phyloP scores from a whole-genome alignment of 495 filamentous ascomycete genomes.

The Daldinia caldariorum region DNA sequence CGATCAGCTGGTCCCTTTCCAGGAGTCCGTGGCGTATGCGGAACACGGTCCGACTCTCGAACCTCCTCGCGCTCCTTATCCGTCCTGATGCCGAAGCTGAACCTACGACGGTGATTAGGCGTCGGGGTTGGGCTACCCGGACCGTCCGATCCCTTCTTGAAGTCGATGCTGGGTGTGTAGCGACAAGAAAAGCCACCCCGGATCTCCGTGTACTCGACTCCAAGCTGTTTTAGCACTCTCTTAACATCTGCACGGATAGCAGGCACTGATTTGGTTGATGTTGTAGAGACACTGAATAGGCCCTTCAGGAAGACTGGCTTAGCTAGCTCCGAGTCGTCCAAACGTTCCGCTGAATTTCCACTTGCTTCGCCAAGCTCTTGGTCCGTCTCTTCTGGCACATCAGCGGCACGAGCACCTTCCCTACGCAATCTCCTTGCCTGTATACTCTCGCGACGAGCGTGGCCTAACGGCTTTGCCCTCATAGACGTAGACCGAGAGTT shows the following conservation, averaged over 20 bases:
- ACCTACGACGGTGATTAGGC: conserved; percentile 74
- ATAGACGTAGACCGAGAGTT: conserved; percentile 66
- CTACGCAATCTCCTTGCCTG: conserved; percentile 76
- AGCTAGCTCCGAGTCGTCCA: conserved; percentile 67
- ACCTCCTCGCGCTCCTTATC: conserved; percentile 70
- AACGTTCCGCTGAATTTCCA: conserved; percentile 61
- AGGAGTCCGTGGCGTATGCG: conserved; percentile 58
- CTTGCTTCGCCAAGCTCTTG: conserved; percentile 62
- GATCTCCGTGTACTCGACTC: conserved; percentile 92
- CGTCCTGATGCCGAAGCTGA: conserved; percentile 78
- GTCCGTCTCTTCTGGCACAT: conserved; percentile 85
- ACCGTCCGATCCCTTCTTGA: conserved; percentile 73
- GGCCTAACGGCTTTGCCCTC: conserved; percentile 89
- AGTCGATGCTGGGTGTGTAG: conserved; percentile 88
- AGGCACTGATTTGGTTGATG: conserved; percentile 86
- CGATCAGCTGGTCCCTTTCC: conserved; percentile 65
- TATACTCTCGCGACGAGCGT: conserved; percentile 88
- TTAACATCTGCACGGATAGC: conserved; percentile 92
- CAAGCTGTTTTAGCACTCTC: conserved; percentile 83
- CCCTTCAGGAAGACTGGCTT: conserved; percentile 98
- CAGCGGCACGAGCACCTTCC: conserved; percentile 70
- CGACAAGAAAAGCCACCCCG: conserved; percentile 91
- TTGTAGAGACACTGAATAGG: conserved; percentile 96
- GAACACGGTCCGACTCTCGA: conserved; percentile 59
- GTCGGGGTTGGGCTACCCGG: conserved; percentile 61